Conservation (phyloP, 192 early-diverging fungal genomes). For the Podila horticola region DNA sequence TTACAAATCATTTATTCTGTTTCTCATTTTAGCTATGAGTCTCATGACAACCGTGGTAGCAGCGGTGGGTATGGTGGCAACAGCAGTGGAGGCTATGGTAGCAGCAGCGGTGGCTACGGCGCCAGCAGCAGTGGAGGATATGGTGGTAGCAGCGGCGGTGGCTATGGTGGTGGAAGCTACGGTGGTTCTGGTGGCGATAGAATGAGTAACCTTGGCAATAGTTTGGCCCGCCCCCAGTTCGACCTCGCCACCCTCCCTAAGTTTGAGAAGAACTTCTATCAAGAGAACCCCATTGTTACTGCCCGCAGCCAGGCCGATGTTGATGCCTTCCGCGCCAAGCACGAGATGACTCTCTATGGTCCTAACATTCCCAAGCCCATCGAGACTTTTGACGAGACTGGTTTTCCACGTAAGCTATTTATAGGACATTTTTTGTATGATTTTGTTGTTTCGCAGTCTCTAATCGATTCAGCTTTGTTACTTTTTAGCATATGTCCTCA, state of each 20-base stretch:
- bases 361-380: constrained; percentile 91
- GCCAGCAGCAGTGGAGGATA: constrained; percentile 43
- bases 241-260: constrained; percentile 70
- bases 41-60: constrained; percentile 60
- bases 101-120: constrained; percentile 25
- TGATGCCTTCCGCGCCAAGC: constrained; percentile 76
- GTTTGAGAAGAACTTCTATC: constrained; percentile 98
- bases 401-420: constrained; percentile 75
- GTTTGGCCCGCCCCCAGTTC: constrained; percentile 74
- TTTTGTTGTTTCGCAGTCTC: too few species aligned
- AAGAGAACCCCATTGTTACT: constrained; percentile 80
- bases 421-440: too few species aligned
- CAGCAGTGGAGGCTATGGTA: constrained; percentile 32
- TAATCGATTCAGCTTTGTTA: background rate
- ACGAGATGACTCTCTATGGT: constrained; percentile 89
- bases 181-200: constrained; percentile 58
- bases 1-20: background rate
- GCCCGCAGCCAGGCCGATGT: constrained; percentile 76
- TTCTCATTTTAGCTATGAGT: constrained; percentile 43
- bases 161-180: constrained; percentile 52
- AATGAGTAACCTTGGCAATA: constrained; percentile 66
- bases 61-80: constrained; percentile 37
- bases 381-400: constrained; percentile 87
- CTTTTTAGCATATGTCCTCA: constrained; percentile 78
- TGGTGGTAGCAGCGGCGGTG: constrained; percentile 15